Percentiles rank a stretch among this genome's conserved stretches.
These are phyloP conservation scores for Quercus tomentella DNA, from an alignment of 331 rosid genomes.

Conservation along the genomic window DNA sequence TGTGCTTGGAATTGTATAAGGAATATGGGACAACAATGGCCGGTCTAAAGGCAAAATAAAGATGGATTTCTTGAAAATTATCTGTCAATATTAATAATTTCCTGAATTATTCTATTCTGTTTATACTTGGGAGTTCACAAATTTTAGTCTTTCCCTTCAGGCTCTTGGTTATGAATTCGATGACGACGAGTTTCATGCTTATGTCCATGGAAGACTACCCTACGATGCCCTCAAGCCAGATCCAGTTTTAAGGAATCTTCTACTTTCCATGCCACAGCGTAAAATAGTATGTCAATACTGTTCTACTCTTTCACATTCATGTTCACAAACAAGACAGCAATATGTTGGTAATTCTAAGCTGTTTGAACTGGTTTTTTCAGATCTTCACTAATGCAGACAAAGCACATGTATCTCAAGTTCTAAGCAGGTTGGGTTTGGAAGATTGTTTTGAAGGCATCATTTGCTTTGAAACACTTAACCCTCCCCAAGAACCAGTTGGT, in stretches of 20 bases:
- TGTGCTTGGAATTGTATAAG: conserved; percentile 70
- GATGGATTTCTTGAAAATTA: background rate
- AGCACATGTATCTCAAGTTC: conserved; percentile 67
- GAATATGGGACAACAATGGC: conserved; percentile 96
- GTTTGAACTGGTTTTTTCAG: conserved; percentile 38
- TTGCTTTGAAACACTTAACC: conserved; percentile 92
- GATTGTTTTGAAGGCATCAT: conserved; percentile 84
- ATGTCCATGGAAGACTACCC: conserved; percentile 78
- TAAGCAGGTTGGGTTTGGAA: conserved; percentile 62
- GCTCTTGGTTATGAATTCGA: conserved; percentile 73
- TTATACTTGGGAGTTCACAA: conserved; percentile 1
- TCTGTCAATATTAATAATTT: background rate
- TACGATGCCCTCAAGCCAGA: conserved; percentile 69
- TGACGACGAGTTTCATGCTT: conserved; percentile 74
- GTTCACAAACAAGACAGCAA: background rate
- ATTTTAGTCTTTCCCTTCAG: conserved; percentile 34
- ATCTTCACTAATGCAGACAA: conserved; percentile 84
- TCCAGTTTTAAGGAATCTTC: conserved; percentile 71
- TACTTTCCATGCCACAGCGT: conserved; percentile 79
- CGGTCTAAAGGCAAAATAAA: conserved; percentile 60
- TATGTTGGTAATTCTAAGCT: background rate
- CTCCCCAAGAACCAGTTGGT: conserved; percentile 25
- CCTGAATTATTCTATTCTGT: conserved; percentile 1
- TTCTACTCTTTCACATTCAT: background rate
- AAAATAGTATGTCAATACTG: conserved; percentile 60